These are phyloP conservation scores for Coffea humblotiana DNA, from an alignment of 305 asterid genomes.

Conservation along the genomic window DNA sequence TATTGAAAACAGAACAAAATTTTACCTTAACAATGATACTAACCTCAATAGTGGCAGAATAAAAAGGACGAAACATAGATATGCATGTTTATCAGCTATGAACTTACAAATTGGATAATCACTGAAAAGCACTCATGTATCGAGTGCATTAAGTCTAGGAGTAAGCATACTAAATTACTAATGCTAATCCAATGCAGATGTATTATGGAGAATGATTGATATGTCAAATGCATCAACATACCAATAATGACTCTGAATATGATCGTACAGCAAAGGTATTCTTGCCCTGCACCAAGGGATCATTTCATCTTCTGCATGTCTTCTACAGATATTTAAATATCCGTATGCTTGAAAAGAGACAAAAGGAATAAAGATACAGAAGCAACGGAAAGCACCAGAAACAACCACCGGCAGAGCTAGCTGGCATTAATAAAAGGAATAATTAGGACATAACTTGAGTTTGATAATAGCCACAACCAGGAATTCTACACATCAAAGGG, in stretches of 20 bases:
- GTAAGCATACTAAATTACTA: no score
- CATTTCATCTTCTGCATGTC: conserved; percentile 48
- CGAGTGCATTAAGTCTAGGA: not conserved
- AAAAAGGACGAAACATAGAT: not conserved
- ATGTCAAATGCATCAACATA: conserved; percentile 38
- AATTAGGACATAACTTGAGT: conserved; percentile 3
- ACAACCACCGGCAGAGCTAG: conserved; percentile 49
- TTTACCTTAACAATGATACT: no score
- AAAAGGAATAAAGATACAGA: conserved; percentile 64
- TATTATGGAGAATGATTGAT: no score
- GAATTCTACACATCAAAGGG: no score
- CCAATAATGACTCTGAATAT: conserved; percentile 95
- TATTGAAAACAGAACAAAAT: no score
- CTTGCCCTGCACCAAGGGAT: conserved; percentile 97
- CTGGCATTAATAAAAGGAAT: conserved; percentile 43
- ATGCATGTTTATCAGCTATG: not conserved
- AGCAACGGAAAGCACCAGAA: conserved; percentile 60
- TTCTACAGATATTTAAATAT: conserved; percentile 60
- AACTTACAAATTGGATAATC: not conserved
- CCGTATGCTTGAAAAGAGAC: conserved; percentile 84
- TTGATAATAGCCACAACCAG: not conserved
- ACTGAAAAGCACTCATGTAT: not conserved
- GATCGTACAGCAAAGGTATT: conserved; percentile 87
- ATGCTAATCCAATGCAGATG: no score
- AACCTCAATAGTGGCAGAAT: not conserved